Percentiles rank a stretch among this genome's conserved stretches.
Evolutionary conservation across 2,329 filamentous ascomycete genomes (phyloP).

Genomic region (Botrytis squamosa): DNA sequence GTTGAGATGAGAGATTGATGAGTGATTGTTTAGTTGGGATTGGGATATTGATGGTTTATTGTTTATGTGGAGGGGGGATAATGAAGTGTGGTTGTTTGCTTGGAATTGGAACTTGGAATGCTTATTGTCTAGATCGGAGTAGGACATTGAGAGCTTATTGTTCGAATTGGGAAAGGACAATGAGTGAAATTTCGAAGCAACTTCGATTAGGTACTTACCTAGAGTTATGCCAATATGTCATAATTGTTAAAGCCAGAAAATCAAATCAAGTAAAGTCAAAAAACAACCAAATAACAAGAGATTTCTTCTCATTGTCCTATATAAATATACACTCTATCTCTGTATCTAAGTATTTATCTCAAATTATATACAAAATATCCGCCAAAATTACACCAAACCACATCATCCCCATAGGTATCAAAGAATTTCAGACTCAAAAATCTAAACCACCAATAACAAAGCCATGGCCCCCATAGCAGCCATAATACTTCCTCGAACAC

Average conservation of each 20-base stretch:
- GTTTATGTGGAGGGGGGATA: too few relatives aligned
- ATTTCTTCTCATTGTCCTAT: not conserved
- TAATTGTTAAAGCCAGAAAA: not conserved
- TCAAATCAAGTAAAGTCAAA: not conserved
- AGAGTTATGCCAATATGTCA: not conserved
- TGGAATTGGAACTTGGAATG: not conserved
- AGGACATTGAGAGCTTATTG: not conserved
- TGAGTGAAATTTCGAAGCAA: not conserved
- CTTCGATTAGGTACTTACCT: not conserved
- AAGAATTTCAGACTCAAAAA: not conserved
- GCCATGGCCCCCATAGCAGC: not conserved
- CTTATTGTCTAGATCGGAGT: not conserved
- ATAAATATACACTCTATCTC: not conserved
- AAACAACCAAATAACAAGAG: not conserved
- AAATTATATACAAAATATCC: not conserved
- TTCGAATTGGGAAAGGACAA: not conserved
- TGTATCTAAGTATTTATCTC: not conserved
- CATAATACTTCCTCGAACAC: not conserved
- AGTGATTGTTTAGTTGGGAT: not conserved
- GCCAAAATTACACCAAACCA: not conserved
- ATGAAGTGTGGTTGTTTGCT: not conserved
- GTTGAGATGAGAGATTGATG: not conserved
- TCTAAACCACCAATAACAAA: not conserved
- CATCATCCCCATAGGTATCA: not conserved
- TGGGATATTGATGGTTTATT: not conserved